Base-by-base conservation (phyloP, 441 rosid genomes). In the Bocquillonia castaneifolia region DNA sequence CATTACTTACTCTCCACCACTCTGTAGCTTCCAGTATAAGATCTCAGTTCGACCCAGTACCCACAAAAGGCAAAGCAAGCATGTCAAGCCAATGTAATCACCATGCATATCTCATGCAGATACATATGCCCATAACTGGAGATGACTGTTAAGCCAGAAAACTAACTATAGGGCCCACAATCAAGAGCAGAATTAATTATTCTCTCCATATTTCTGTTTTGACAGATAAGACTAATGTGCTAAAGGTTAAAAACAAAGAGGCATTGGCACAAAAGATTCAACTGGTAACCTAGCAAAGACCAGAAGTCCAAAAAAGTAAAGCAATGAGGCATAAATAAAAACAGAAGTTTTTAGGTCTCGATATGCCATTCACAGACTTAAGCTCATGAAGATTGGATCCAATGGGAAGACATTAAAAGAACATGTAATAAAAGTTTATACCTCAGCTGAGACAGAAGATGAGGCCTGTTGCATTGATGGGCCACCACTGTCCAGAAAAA, bases 371-470 rank as follows among this genome's bases (percentile, higher is more conserved):
- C 17, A 10, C 13, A 12, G 55, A 34, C 14, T 58, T 72, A 10
- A 5, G 3, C 2, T 10, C 12, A 31, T 29, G 50, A 58, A 34
- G 13, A 39, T 32, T 12, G 29, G 13, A 28, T 53, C 23, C 0
- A 20, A 14, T 13, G 2, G 23, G 14, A 26, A 25, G 47, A 26
- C 17, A 3, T 14, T 0, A 39, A 52, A 12, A 22, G 10, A 62
- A 3, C 0, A 20, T 13, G 23, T n/a, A 53, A 73, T 39, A 64
- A 62, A 13, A 64, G 25, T 28, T 53, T 20, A 72, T 87, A 89
- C 97, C 96, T 86, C 92, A 9, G 80, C 57, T n/a, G 83, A 72
- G 20, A 74, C 65, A 68, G 96, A 91, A 63, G 91, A 84, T 10
- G 91, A 80, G 26, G 82, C 79, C 44, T 76, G 88, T 68, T 79